phyloP scores from a whole-genome alignment of 2,329 filamentous ascomycete species.

The Aspergillus sp. region DNA sequence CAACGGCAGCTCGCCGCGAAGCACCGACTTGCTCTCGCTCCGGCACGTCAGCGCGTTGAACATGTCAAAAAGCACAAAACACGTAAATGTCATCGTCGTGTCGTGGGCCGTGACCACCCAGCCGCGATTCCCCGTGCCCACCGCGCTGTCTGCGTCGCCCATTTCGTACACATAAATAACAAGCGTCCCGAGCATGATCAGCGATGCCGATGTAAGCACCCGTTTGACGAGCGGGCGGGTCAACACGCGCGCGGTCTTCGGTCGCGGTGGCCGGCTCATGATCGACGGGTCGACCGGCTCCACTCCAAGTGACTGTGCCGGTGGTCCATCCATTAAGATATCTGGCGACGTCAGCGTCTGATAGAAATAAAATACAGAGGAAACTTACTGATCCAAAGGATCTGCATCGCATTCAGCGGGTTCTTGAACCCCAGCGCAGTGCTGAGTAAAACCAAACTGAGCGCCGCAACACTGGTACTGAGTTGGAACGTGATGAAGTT shows the following conservation, averaged over 20 bases:
- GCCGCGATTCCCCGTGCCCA: slow-evolving; percentile 29
- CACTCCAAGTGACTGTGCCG: slow-evolving; percentile 91
- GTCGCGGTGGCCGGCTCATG: slow-evolving; percentile 81
- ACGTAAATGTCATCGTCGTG: slow-evolving; percentile 98
- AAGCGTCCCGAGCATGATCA: slow-evolving; percentile 91
- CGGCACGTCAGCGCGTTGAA: slow-evolving; percentile 94
- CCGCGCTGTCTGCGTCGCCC: slow-evolving; percentile 53
- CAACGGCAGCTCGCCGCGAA: slow-evolving; percentile 73
- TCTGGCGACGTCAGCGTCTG: slow-evolving; percentile 47
- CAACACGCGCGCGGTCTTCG: slow-evolving; percentile 81
- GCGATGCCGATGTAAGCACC: slow-evolving; percentile 73
- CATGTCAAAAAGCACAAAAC: slow-evolving; percentile 99
- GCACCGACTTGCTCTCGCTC: slow-evolving; percentile 78
- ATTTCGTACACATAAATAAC: slow-evolving; percentile 88
- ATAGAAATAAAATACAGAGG: neutral
- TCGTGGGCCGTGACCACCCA: slow-evolving; percentile 78
- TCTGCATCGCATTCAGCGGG: slow-evolving; percentile 97
- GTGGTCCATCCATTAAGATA: slow-evolving; percentile 98
- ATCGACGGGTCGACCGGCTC: slow-evolving; percentile 90
- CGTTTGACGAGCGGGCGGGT: slow-evolving; percentile 72
- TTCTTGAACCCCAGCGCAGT: slow-evolving; percentile 89
- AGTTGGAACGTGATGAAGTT: slow-evolving; percentile 98
- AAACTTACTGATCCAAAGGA: slow-evolving; percentile 93
- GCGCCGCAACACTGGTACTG: slow-evolving; percentile 87
- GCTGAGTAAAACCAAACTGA: slow-evolving; percentile 85